Base-by-base conservation (phyloP, 139 green algal species). In the Eudorina sp. region DNA sequence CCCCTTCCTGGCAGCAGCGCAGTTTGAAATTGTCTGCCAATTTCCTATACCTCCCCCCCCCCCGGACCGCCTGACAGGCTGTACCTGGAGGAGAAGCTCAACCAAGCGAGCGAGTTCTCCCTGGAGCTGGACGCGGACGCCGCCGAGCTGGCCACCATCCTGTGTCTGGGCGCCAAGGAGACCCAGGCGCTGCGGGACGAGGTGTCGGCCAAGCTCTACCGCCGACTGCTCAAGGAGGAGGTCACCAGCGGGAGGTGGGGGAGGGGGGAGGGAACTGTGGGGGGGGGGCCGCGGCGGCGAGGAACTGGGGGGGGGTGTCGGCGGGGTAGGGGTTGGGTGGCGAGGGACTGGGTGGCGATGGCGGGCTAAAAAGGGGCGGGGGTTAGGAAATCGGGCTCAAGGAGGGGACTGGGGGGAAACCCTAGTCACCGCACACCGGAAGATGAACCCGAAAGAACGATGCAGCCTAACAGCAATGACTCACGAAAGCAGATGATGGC, bases 151-250 rank as follows among this genome's bases (percentile, higher is more conserved):
- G 91, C 94, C 79, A 83, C 91, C 51, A 90, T 97, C 69, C 89
- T 98, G 77, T 95, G 92, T 31, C 84, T 99, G 90, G 96, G 94
- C 58, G 92, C 93, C 66, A 97, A 96, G 90, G 97, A 98, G 91
- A 94, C 94, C 41, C 62, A 78, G 29, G 91, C n/a, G 16, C 55
- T 98, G 16, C 86, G 86, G 4, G 83, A 91, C 34, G 94, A 97
- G 66, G 92, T 97, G 38, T 92, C 93, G 0, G 93, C 91, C 29
- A 90, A 89, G 60, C 89, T 96, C 29, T 98, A 98, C 93, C 94
- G 91, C 90, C 64, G 75, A 13, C 87, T 97, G 92, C 93, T 98
- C 48, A 85, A 93, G n/a, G 96, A 97, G 53, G 95, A 96, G 75
- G 92, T 98, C n/a, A 89, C 81, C 53, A 92, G 87, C 84, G 90